A percentile compares a stretch with the other conserved stretches of the same genome.
Evolutionary conservation across 805 yeast genomes (phyloP).

Genomic region (Candida xyloterini): DNA sequence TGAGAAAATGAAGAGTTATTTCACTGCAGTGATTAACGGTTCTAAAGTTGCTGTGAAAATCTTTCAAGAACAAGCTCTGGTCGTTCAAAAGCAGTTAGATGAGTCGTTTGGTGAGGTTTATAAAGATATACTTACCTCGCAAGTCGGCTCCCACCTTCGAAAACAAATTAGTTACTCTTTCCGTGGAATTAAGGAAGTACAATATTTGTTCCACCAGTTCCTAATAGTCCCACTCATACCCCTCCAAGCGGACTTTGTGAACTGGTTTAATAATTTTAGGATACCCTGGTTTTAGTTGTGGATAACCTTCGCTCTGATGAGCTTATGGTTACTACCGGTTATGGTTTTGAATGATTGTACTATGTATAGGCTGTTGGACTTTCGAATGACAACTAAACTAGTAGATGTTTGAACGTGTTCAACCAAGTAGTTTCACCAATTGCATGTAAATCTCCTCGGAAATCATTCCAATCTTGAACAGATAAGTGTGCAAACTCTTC

Average conservation of each 20-base stretch:
- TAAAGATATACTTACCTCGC: not conserved
- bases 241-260: not conserved
- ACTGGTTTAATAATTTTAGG: slow-evolving; percentile 2
- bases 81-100: not conserved
- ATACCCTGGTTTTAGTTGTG: slow-evolving; percentile 10
- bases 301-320: not conserved
- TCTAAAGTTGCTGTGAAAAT: not conserved
- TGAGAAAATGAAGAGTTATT: not conserved
- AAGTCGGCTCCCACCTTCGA: not conserved
- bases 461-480: slow-evolving; percentile 42
- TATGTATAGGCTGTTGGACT: slow-evolving; percentile 13
- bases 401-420: slow-evolving; percentile 1
- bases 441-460: slow-evolving; percentile 34
- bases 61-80: not conserved
- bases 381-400: slow-evolving; percentile 6
- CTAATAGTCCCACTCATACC: not conserved
- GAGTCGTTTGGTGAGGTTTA: not conserved
- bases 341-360: slow-evolving; percentile 11
- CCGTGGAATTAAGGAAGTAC: not conserved
- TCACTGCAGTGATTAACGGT: not conserved
- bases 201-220: not conserved
- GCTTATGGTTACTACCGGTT: slow-evolving; percentile 4
- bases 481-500: slow-evolving; percentile 54
- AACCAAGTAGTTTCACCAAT: slow-evolving; percentile 25
- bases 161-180: not conserved